Evolutionary conservation across 805 yeast genomes (phyloP), one percentile per base, ranked within the genome.

Genomic region (Monosporozyma servazzii): DNA sequence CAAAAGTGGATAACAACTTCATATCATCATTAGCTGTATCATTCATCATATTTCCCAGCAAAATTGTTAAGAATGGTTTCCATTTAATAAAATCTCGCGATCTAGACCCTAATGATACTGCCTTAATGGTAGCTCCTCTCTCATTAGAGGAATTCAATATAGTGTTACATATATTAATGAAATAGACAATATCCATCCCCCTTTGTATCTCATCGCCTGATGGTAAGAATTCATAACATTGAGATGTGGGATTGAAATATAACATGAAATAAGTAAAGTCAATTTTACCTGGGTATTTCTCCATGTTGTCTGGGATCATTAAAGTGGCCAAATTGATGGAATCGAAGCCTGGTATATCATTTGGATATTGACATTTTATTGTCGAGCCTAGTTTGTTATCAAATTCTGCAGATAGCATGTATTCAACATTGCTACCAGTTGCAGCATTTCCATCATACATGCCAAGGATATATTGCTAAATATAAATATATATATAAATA

Each of bases 371-470:
- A 56, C 78, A 77, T 49, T 72, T 71, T 31, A 88, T 67, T 3
- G 78, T 71, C 0, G 93, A 83, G 0, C 96, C 96, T 50, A 79
- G 73, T 58, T 79, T 83, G 55, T 83, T 80, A 63, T 88, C 93
- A 64, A 88, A 89, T 67, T 86, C 90, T 1, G 91, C 86, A 5
- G 88, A 75, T 31, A 88, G 58, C 21, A 84, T 74, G 60, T 74
- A 83, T 49, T 77, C 78, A 15, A 78, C 77, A 58, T 80, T 76
- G 31, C 7, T 15, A 33, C 2, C 37, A 33, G 6, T 4, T 33
- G 6, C 3, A 5, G 37, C 15, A 33, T 15, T 33, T 11, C 37
- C 37, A 33, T 33, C 17, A 33, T 33, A 17, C 37, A 33, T 33
- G 37, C 6, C n/a, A 17, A 15, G n/a, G 13, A 15, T 33, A 15